Conservation (phyloP, 768 basidiomycete species). For the Tricholoma furcatifolium region DNA sequence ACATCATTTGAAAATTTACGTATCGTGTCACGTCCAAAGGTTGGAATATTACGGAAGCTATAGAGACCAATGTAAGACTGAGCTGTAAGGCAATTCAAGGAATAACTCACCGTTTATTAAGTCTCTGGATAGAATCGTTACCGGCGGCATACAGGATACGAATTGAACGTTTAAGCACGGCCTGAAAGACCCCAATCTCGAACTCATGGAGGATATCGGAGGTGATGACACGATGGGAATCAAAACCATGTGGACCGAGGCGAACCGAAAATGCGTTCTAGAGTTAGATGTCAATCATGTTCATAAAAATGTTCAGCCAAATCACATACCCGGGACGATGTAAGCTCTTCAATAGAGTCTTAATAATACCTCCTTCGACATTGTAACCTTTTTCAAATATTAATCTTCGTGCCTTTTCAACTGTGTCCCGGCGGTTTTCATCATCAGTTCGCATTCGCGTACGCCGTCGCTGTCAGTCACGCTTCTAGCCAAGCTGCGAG, state of each 20-base stretch:
- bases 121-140: slow-evolving; percentile 10
- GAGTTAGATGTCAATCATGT: too few species aligned
- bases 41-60: background rate
- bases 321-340: slow-evolving; percentile 18
- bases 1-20: background rate
- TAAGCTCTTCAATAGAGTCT: slow-evolving; percentile 13
- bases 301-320: background rate
- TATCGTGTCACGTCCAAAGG: background rate
- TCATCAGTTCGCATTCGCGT: slow-evolving; percentile 1
- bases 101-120: too few species aligned
- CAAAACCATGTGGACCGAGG: slow-evolving; percentile 1
- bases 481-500: slow-evolving; percentile 23
- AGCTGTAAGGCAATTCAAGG: background rate
- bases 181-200: too few species aligned
- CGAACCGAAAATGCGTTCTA: slow-evolving; percentile 7
- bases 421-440: background rate
- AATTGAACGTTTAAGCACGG: slow-evolving; percentile 21
- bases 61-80: slow-evolving; percentile 8
- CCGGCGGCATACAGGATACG: slow-evolving; percentile 16
- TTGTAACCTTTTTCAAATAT: slow-evolving; percentile 12
- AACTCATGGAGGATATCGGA: too few species aligned
- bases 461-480: background rate
- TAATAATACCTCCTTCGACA: slow-evolving; percentile 4
- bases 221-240: slow-evolving; percentile 15
- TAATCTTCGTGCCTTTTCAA: slow-evolving; percentile 15